Base-by-base conservation (phyloP, 768 basidiomycete genomes). In the Mycena galericulata region DNA sequence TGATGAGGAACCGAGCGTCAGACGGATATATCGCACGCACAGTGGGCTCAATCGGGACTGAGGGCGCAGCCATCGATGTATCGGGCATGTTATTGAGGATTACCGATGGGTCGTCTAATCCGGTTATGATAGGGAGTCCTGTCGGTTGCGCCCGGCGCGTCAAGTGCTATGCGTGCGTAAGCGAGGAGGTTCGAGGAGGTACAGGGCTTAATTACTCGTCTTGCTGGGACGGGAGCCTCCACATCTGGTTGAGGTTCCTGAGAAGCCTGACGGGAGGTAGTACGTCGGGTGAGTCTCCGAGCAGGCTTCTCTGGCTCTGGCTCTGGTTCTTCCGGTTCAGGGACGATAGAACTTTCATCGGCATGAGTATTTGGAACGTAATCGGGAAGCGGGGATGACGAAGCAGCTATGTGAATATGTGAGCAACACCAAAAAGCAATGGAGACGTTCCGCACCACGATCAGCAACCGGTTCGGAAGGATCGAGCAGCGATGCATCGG, bases 331-430 rank as follows among this genome's bases (percentile, higher is more conserved):
- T 69, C 62, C 7, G 47, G 10, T 24, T 62, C 57, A 40, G 82
- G 78, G 20, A 78, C 77, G 10, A 83, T 65, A 6, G 86, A 84
- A 0, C 85, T 84, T 67, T 90, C 89, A 22, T 84, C 81, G 3
- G 84, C 80, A 67, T 83, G 82, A 0, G 88, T 85, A 65, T 89
- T 90, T 5, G 86, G 86, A 14, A 89, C 78, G 40, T 82, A 79
- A 49, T 86, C 82, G 1, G 88, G 88, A 0, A 87, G 78, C 11
- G 83, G 75, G 4, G 86, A 84, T 20, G 72, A 76, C 27, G 71
- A 71, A 50, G 69, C 72, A 34, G 17, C 63, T 70, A 45, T 26
- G 11, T n/a, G 22, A 30, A 34, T 70, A 14, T 15, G 47, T 64
- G 59, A 40, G 30, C 14, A 61, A 38, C 18, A 56, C 12, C 49